Percentiles rank a stretch among this genome's conserved stretches.
Evolutionary conservation across 768 basidiomycete genomes (phyloP).

Genomic region (Rhizopogon roseolus): DNA sequence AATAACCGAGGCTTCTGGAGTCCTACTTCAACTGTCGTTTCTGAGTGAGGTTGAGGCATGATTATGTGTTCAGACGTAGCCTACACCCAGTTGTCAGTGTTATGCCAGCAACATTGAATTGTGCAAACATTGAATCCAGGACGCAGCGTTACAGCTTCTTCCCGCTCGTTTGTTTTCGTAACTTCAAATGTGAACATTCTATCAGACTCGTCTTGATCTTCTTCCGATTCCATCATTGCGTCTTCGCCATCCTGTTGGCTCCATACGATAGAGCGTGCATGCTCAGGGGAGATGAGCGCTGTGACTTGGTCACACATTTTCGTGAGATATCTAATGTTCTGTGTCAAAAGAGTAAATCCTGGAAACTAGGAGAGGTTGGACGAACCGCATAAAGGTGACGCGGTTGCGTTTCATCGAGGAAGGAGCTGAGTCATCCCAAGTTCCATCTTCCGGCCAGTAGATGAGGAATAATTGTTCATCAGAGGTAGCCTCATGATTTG

Average conservation of each 20-base stretch:
- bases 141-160: constrained; percentile 40
- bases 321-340: constrained; percentile 44
- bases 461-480: constrained; percentile 38
- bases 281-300: constrained; percentile 44
- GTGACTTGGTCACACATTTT: constrained; percentile 54
- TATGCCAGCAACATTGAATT: neutral
- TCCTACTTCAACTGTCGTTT: constrained; percentile 3
- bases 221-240: constrained; percentile 16
- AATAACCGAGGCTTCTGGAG: constrained; percentile 26
- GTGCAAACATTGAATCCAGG: constrained; percentile 41
- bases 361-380: neutral
- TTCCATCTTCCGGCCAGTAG: constrained; percentile 59
- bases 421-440: constrained; percentile 49
- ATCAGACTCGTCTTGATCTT: constrained; percentile 38
- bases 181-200: constrained; percentile 53
- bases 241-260: constrained; percentile 24
- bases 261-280: constrained; percentile 43
- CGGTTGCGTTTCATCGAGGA: constrained; percentile 46
- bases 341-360: neutral
- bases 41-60: constrained; percentile 4
- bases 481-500: constrained; percentile 2
- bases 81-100: constrained; percentile 1
- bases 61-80: constrained; percentile 9
- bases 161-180: constrained; percentile 48
- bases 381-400: constrained; percentile 58